Base-by-base conservation (phyloP, 768 basidiomycete species). In the Pholiota conissans region DNA sequence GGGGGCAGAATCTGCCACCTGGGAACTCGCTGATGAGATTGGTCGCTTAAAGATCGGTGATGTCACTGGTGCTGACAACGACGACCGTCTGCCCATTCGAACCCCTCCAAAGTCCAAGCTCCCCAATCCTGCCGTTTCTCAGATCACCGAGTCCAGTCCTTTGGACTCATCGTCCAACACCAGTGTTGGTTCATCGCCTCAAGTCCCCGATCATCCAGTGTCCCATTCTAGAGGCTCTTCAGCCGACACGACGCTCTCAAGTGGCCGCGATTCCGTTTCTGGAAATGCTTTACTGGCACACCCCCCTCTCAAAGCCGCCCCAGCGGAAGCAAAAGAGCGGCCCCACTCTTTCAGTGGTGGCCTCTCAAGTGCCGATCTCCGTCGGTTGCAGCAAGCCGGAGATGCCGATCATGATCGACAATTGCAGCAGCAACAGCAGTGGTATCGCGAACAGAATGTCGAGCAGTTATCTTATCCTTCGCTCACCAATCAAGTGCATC, bases 261-360 rank as follows among this genome's bases (percentile, higher is more conserved):
- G 76, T 66, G 83, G 84, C 55, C 87, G 83, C 59, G 81, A 81
- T 56, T 85, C 85, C 50, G 73, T 75, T 48, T 76, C 74, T 57
- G 83, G 83, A 64, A 84, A 85, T 68, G 81, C 81, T 28, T 73
- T 88, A 64, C 77, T 86, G 55, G 79, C 77, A 57, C 77, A 79
- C 63, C 76, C 79, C 51, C 77, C 83, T 58, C 71, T 85, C 63
- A 88, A 87, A 71, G 77, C 74, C 34, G 72, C 78, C 45, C 62
- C 77, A 53, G 72, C 72, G 54, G 89, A 91, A 67, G 75, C 83
- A 48, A 87, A 89, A 69, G 90, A 90, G 67, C 82, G 90, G 53
- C 90, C 90, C 14, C 90, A 89, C 67, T 91, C 90, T 0, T 91
- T 90, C 69, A 91, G 87, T 59, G 90, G 90, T 40, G 89, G 87